phyloP scores from a whole-genome alignment of 2,329 filamentous ascomycete species.

The Orbilia javanica region DNA sequence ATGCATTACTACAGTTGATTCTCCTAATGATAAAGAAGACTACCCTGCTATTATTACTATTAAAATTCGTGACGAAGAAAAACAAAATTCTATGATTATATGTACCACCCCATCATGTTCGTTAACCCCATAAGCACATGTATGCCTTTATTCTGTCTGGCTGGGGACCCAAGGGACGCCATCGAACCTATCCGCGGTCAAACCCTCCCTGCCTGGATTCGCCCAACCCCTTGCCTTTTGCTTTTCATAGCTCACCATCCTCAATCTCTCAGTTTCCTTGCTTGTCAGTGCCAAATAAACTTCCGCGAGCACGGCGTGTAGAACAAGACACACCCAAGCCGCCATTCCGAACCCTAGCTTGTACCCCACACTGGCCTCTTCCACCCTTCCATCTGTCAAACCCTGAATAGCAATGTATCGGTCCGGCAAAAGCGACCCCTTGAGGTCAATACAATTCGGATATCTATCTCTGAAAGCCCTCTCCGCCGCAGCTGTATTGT shows the following conservation, averaged over 20 bases:
- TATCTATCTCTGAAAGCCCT: constrained; percentile 19
- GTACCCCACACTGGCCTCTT: constrained; percentile 67
- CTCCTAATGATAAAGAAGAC: constrained; percentile 1
- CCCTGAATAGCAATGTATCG: constrained; percentile 49
- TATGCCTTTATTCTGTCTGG: neutral
- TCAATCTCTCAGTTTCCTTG: constrained; percentile 69
- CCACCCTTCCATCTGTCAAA: constrained; percentile 43
- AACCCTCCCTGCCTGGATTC: constrained; percentile 68
- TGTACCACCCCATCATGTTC: neutral
- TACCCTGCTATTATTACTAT: neutral
- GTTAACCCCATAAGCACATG: neutral
- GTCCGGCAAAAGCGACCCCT: constrained; percentile 37
- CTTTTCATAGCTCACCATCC: constrained; percentile 71
- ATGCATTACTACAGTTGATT: neutral
- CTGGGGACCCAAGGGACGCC: constrained; percentile 57
- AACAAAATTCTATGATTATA: neutral
- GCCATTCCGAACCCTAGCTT: constrained; percentile 70
- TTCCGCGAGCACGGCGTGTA: constrained; percentile 70
- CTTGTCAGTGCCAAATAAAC: constrained; percentile 71
- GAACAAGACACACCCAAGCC: constrained; percentile 69
- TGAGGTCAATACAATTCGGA: constrained; percentile 39
- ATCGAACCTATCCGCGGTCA: constrained; percentile 67
- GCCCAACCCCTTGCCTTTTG: constrained; percentile 71
- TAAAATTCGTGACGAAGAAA: neutral
- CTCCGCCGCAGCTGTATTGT: neutral